These are phyloP conservation scores for Brassica cretica DNA, from an alignment of 345 rosid species.

Conservation along the genomic window DNA sequence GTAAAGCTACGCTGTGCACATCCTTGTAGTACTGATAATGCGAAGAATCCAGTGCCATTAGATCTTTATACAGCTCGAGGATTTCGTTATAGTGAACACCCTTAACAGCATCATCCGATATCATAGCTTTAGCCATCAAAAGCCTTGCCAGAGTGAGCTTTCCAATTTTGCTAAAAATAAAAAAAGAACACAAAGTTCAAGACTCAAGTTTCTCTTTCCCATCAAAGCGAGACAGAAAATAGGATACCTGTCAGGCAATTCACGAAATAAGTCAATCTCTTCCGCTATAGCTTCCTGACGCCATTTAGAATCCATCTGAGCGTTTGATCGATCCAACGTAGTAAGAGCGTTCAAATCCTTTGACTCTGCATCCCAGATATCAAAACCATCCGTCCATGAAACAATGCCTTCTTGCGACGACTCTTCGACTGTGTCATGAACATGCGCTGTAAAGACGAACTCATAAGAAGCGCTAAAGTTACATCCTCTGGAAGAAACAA, in stretches of 20 bases:
- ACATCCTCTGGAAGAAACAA: slow-evolving; percentile 62
- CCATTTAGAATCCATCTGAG: slow-evolving; percentile 53
- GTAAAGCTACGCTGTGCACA: slow-evolving; percentile 61
- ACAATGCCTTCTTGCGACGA: slow-evolving; percentile 38
- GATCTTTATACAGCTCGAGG: slow-evolving; percentile 60
- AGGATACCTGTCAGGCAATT: slow-evolving; percentile 61
- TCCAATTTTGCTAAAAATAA: slow-evolving; percentile 75
- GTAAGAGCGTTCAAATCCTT: slow-evolving; percentile 40
- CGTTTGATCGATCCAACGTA: slow-evolving; percentile 39
- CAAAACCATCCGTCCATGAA: slow-evolving; percentile 67
- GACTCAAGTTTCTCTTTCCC: slow-evolving; percentile 9
- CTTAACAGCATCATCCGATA: slow-evolving; percentile 34
- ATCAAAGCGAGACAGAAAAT: slow-evolving; percentile 13
- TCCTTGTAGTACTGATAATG: slow-evolving; percentile 81
- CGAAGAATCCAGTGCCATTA: slow-evolving; percentile 67
- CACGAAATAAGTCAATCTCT: slow-evolving; percentile 64
- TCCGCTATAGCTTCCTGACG: slow-evolving; percentile 49
- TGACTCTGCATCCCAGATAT: slow-evolving; percentile 40
- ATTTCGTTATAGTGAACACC: slow-evolving; percentile 58
- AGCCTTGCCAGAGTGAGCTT: slow-evolving; percentile 90
- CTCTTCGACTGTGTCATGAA: slow-evolving; percentile 37
- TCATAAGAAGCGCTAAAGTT: slow-evolving; percentile 44
- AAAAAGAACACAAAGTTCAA: not conserved
- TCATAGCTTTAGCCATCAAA: slow-evolving; percentile 67
- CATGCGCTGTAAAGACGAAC: slow-evolving; percentile 50